phyloP scores from a whole-genome alignment of 2,329 filamentous ascomycete species.

The Diaporthe humulicola region DNA sequence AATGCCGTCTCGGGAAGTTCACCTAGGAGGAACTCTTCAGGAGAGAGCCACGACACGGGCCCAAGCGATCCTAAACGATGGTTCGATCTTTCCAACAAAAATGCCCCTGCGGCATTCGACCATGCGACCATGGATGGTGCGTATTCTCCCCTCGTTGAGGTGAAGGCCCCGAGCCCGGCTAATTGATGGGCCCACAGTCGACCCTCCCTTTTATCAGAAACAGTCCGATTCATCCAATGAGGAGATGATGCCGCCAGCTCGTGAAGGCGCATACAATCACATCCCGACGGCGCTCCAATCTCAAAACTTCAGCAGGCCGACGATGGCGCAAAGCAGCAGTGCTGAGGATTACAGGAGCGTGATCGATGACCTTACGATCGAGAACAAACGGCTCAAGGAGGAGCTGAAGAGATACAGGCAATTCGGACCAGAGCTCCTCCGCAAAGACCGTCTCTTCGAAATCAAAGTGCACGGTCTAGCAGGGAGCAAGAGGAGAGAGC shows the following conservation, averaged over 20 bases:
- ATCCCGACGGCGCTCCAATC: slow-evolving; percentile 30
- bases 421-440: slow-evolving; percentile 73
- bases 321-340: slow-evolving; percentile 66
- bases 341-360: slow-evolving; percentile 84
- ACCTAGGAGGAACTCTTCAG: slow-evolving; percentile 58
- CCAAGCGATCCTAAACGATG: slow-evolving; percentile 65
- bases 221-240: slow-evolving; percentile 66
- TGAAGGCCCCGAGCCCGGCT: not conserved
- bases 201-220: slow-evolving; percentile 69
- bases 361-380: slow-evolving; percentile 88
- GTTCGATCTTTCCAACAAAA: slow-evolving; percentile 68
- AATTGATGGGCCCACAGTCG: slow-evolving; percentile 51
- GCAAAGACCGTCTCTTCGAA: slow-evolving; percentile 85
- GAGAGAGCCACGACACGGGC: slow-evolving; percentile 62
- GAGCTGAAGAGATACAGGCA: slow-evolving; percentile 80
- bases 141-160: slow-evolving; percentile 10
- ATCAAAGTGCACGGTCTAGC: slow-evolving; percentile 83
- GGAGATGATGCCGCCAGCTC: slow-evolving; percentile 45
- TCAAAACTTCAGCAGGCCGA: slow-evolving; percentile 21
- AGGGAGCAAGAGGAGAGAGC: slow-evolving; percentile 78
- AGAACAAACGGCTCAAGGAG: slow-evolving; percentile 84
- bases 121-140: slow-evolving; percentile 63
- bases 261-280: slow-evolving; percentile 43
- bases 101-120: slow-evolving; percentile 59
- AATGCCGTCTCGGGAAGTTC: slow-evolving; percentile 41